These are phyloP conservation scores for Cercophora sp. DNA, from an alignment of 495 filamentous ascomycete species.

Conservation along the genomic window DNA sequence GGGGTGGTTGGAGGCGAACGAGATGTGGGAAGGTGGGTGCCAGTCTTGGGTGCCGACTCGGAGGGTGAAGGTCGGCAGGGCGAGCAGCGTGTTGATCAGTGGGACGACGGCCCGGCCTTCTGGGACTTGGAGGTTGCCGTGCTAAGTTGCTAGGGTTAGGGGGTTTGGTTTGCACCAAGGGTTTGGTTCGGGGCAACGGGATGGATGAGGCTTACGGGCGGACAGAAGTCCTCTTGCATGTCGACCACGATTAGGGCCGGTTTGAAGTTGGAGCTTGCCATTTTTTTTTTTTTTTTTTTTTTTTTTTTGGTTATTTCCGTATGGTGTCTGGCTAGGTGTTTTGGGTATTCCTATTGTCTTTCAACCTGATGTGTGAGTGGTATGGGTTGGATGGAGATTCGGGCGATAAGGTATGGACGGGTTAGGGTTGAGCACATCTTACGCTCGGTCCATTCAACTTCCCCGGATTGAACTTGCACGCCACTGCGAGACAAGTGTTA, in stretches of 20 bases:
- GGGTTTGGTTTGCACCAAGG: neutral
- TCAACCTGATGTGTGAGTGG: too few species aligned
- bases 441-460: too few species aligned
- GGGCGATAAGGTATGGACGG: neutral
- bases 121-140: slow-evolving; percentile 75
- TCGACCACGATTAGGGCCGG: slow-evolving; percentile 68
- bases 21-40: slow-evolving; percentile 81
- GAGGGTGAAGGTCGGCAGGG: slow-evolving; percentile 60
- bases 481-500: too few species aligned
- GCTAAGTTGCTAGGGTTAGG: slow-evolving; percentile 41
- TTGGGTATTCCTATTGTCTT: neutral
- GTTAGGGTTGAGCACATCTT: neutral
- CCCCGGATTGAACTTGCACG: too few species aligned
- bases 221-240: slow-evolving; percentile 95
- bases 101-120: slow-evolving; percentile 65
- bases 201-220: slow-evolving; percentile 58
- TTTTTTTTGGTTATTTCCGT: neutral
- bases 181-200: neutral
- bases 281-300: neutral
- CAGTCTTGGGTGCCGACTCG: slow-evolving; percentile 86
- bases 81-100: slow-evolving; percentile 71
- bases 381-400: neutral
- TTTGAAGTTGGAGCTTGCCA: slow-evolving; percentile 23
- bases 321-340: neutral
- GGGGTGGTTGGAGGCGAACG: slow-evolving; percentile 79